Percentiles rank a stretch among this genome's conserved stretches.
phyloP scores from a whole-genome alignment of 2,329 filamentous ascomycete genomes.

The Botrytis tulipae region DNA sequence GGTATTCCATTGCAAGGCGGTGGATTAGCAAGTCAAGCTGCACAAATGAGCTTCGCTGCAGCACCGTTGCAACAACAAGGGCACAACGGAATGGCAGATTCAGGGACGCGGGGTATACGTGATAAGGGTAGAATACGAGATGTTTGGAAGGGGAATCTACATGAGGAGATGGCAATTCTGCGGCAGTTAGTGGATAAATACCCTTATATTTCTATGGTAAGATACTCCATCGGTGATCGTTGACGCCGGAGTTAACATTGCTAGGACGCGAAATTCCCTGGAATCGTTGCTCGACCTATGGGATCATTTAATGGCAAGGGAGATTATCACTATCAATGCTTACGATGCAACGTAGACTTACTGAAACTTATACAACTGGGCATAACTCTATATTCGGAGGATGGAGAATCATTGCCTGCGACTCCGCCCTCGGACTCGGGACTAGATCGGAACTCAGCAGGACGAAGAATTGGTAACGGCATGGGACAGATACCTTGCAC shows the following conservation, averaged over 20 bases:
- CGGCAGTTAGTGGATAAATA: slow-evolving; percentile 84
- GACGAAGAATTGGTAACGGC: slow-evolving; percentile 46
- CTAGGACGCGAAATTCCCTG: slow-evolving; percentile 97
- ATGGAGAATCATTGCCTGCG: slow-evolving; percentile 81
- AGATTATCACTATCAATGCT: slow-evolving; percentile 97
- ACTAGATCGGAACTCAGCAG: slow-evolving; percentile 46
- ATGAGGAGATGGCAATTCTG: slow-evolving; percentile 84
- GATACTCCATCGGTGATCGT: slow-evolving; percentile 22
- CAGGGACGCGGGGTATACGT: slow-evolving; percentile 53
- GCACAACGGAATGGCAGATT: slow-evolving; percentile 53
- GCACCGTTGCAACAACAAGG: slow-evolving; percentile 61
- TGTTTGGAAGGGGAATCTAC: slow-evolving; percentile 90
- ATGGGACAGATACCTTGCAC: slow-evolving; percentile 70
- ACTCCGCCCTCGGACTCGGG: slow-evolving; percentile 44
- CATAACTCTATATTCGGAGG: slow-evolving; percentile 86
- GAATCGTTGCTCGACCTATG: slow-evolving; percentile 92
- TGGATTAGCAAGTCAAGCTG: slow-evolving; percentile 81
- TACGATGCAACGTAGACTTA: slow-evolving; percentile 95
- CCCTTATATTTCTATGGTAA: slow-evolving; percentile 96
- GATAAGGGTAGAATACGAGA: slow-evolving; percentile 83
- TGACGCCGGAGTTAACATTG: slow-evolving; percentile 29
- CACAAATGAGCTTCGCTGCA: slow-evolving; percentile 81
- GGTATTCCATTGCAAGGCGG: slow-evolving; percentile 49
- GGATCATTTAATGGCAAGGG: slow-evolving; percentile 92
- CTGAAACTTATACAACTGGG: slow-evolving; percentile 97